Evolutionary conservation across 305 asterid species (phyloP).

Genomic region (Solanum hybrid): DNA sequence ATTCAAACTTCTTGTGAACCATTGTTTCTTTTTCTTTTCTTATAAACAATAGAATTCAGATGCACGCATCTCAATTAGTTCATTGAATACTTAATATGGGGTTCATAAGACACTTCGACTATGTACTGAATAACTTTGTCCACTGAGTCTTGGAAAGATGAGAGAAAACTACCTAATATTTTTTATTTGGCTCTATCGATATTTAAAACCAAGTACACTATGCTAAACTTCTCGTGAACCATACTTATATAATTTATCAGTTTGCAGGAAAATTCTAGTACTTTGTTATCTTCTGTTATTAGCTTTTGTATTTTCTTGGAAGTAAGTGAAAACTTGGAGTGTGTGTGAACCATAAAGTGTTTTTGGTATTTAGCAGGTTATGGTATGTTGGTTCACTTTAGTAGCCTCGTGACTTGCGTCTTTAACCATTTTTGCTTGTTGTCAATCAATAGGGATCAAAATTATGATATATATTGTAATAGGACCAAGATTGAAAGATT

Average conservation of each 20-base stretch:
- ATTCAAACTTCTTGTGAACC: conserved; percentile 32
- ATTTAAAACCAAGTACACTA: background rate
- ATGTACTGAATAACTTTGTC: no score
- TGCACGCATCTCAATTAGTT: background rate
- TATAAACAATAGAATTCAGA: background rate
- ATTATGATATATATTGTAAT: background rate
- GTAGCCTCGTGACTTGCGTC: conserved; percentile 3
- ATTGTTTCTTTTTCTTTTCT: background rate
- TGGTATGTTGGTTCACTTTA: background rate
- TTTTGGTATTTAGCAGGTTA: background rate
- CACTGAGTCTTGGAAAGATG: background rate
- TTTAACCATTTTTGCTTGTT: background rate
- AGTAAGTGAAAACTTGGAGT: background rate
- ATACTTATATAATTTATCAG: background rate
- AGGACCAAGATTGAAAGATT: background rate
- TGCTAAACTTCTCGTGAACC: conserved; percentile 29
- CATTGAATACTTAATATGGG: background rate
- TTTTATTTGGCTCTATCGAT: background rate
- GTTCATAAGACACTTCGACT: background rate
- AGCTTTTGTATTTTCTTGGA: background rate
- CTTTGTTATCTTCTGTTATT: background rate
- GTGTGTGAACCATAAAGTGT: background rate
- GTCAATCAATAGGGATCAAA: background rate
- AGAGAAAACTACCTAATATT: background rate
- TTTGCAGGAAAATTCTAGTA: background rate